Evolutionary conservation across 2,329 filamentous ascomycete genomes (phyloP).

Genomic region (Thelonectria rubi): DNA sequence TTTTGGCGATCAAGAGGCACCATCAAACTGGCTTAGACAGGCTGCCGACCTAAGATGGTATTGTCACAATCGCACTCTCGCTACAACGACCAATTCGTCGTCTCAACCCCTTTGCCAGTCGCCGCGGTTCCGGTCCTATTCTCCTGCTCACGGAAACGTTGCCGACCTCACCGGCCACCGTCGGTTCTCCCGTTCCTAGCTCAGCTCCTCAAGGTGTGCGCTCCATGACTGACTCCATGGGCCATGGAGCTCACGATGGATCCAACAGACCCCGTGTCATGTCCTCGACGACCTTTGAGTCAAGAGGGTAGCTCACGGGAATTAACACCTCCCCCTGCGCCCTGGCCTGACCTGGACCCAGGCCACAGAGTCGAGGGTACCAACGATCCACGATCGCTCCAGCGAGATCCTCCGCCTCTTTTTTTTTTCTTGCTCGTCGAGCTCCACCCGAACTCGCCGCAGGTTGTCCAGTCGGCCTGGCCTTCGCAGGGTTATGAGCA

Average conservation of each 20-base stretch:
- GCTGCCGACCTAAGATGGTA: neutral
- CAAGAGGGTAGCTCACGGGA: conserved; percentile 26
- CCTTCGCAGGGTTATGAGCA: conserved; percentile 12
- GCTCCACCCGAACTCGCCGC: conserved; percentile 2
- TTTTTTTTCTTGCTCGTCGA: neutral
- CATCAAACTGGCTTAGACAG: neutral
- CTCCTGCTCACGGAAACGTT: conserved; percentile 2
- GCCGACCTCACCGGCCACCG: conserved; percentile 30
- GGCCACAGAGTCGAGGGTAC: neutral
- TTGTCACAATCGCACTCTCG: conserved; percentile 2
- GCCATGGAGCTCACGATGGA: conserved; percentile 13
- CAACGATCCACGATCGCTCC: conserved; percentile 40
- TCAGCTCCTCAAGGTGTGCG: conserved; percentile 15
- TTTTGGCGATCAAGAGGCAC: neutral
- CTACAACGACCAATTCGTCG: conserved; percentile 2
- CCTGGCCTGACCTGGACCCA: conserved; percentile 1
- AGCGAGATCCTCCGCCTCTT: conserved; percentile 29
- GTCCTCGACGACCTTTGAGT: conserved; percentile 15
- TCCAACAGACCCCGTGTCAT: conserved; percentile 6
- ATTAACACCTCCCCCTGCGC: conserved; percentile 25
- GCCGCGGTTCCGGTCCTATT: neutral
- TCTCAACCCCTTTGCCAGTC: neutral
- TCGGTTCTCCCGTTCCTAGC: conserved; percentile 26
- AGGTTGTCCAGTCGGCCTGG: conserved; percentile 10
- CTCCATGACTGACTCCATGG: conserved; percentile 5